Evolutionary conservation across 2,329 filamentous ascomycete genomes (phyloP).

Genomic region (Ophiosphaerella korrae): DNA sequence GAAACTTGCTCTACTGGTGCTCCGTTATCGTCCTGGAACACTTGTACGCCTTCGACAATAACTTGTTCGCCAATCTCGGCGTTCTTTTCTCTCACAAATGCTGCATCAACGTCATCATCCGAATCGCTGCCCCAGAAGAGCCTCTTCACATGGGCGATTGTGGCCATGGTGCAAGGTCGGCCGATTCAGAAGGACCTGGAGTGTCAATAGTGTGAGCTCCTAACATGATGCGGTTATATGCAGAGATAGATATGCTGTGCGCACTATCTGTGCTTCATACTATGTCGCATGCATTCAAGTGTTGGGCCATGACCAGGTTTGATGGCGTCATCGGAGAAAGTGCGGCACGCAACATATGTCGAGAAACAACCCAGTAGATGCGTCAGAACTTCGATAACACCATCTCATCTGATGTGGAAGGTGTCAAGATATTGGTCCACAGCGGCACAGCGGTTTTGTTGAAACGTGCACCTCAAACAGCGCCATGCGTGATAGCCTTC

Average conservation of each 20-base stretch:
- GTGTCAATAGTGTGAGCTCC: background rate
- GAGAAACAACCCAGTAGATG: background rate
- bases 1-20: conserved; percentile 37
- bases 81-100: conserved; percentile 30
- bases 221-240: background rate
- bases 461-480: too few species aligned
- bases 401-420: background rate
- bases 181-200: background rate
- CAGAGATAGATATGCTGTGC: background rate
- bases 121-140: conserved; percentile 22
- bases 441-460: background rate
- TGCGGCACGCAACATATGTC: background rate
- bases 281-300: background rate
- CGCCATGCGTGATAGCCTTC: too few species aligned
- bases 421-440: background rate
- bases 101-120: conserved; percentile 15
- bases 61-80: conserved; percentile 34
- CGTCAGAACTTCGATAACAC: background rate
- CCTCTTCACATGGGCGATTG: conserved; percentile 18
- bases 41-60: conserved; percentile 16
- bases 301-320: conserved; percentile 16
- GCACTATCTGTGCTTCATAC: background rate
- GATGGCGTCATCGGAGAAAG: conserved; percentile 19
- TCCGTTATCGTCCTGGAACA: conserved; percentile 32
- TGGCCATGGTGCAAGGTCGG: conserved; percentile 12